Conservation (phyloP, 345 rosid species). For the Angophora floribunda region DNA sequence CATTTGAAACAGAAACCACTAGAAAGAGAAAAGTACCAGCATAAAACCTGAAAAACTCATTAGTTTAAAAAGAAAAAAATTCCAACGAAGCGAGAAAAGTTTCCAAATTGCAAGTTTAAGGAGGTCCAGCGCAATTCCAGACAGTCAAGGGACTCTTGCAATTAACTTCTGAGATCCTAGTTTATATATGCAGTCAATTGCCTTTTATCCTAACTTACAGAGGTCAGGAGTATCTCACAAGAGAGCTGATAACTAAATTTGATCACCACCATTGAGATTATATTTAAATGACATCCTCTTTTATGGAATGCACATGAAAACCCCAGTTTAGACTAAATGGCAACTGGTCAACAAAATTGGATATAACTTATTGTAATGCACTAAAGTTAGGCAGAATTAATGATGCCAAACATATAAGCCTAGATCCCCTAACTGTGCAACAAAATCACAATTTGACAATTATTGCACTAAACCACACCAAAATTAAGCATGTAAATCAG, state of each 20-base stretch:
- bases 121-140: background rate
- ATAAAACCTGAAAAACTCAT: background rate
- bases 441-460: background rate
- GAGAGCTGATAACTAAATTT: background rate
- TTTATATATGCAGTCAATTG: background rate
- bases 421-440: background rate
- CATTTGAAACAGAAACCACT: background rate
- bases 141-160: background rate
- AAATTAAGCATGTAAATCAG: background rate
- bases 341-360: background rate
- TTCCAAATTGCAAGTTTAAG: background rate
- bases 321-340: background rate
- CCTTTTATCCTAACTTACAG: background rate
- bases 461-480: background rate
- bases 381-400: background rate
- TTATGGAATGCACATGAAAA: background rate
- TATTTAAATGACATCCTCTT: background rate
- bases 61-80: background rate
- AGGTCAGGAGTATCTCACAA: background rate
- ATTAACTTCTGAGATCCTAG: background rate
- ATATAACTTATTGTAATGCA: background rate
- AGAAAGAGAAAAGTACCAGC: background rate
- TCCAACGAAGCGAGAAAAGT: background rate
- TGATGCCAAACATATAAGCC: background rate
- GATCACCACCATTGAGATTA: background rate